Evolutionary conservation across 352 stramenopile genomes (phyloP).

Genomic region (Blastocystis sp.): DNA sequence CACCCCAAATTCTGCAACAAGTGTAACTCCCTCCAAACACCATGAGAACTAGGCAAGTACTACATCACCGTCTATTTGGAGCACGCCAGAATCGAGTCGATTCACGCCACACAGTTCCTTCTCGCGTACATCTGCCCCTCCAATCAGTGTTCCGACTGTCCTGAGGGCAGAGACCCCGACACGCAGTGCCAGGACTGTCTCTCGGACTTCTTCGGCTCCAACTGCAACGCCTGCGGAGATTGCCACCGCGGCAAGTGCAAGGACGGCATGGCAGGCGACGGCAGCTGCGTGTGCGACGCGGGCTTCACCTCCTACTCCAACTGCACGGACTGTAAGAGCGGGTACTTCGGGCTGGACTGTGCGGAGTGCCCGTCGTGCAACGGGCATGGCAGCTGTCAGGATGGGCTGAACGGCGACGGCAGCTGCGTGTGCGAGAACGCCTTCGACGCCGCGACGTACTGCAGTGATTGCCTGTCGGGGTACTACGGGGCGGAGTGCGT

Average conservation of each 20-base stretch:
- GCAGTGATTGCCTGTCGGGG: conserved; percentile 63
- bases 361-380: conserved; percentile 81
- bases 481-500: conserved; percentile 8
- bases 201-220: conserved; percentile 78
- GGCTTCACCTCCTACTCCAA: conserved; percentile 78
- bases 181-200: conserved; percentile 82
- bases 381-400: conserved; percentile 80
- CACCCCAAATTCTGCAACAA: conserved; percentile 63
- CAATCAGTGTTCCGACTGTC: conserved; percentile 73
- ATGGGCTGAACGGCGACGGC: conserved; percentile 77
- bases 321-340: conserved; percentile 78
- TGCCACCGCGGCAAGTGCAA: conserved; percentile 81
- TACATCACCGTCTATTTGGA: conserved; percentile 19
- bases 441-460: conserved; percentile 79
- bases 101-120: neutral
- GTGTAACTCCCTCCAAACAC: neutral
- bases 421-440: conserved; percentile 81
- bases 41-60: conserved; percentile 28
- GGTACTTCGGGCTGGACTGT: conserved; percentile 80
- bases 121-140: conserved; percentile 27
- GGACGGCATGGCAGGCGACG: conserved; percentile 78
- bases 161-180: conserved; percentile 78
- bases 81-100: neutral
- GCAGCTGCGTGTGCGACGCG: conserved; percentile 79
- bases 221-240: conserved; percentile 78